A percentile compares a stretch with the other conserved stretches of the same genome.
These are phyloP conservation scores for Artemisia tridentata DNA, from an alignment of 129 eudicot genomes.

Conservation along the genomic window DNA sequence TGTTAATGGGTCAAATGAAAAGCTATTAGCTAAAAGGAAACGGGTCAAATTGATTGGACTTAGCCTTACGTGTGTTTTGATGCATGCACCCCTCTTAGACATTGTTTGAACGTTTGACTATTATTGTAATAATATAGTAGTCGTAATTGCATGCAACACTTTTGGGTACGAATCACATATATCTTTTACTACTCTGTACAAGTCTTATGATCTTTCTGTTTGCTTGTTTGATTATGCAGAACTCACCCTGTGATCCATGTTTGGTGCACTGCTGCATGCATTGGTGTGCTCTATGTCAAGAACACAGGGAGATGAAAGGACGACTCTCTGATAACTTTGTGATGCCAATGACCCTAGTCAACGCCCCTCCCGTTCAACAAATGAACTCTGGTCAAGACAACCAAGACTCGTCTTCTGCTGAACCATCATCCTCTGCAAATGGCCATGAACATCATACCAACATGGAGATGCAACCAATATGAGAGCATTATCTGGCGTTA, in stretches of 20 bases:
- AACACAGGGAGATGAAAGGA: constrained; percentile 93
- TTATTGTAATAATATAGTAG: too few relatives aligned
- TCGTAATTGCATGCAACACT: too few relatives aligned
- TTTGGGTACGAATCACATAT: too few relatives aligned
- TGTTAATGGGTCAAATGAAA: too few relatives aligned
- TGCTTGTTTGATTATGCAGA: constrained; percentile 43
- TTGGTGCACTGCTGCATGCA: constrained; percentile 97
- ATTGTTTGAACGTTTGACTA: too few relatives aligned
- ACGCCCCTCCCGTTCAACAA: constrained; percentile 86
- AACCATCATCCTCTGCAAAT: constrained; percentile 14
- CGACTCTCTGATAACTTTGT: constrained; percentile 68
- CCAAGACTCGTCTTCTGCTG: constrained; percentile 7
- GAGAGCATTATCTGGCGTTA: not conserved
- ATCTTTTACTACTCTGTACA: not conserved
- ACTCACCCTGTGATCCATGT: constrained; percentile 95
- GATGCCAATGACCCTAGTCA: constrained; percentile 77
- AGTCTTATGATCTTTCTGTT: not conserved
- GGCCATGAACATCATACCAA: constrained; percentile 18
- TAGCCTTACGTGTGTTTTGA: too few relatives aligned
- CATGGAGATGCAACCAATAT: constrained; percentile 14
- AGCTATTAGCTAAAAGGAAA: too few relatives aligned
- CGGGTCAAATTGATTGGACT: too few relatives aligned
- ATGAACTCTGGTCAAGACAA: constrained; percentile 49
- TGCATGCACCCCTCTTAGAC: too few relatives aligned
- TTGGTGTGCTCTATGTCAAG: constrained; percentile 98